Evolutionary conservation across 2,329 filamentous ascomycete genomes (phyloP).

Genomic region (Seiridium unicorne): DNA sequence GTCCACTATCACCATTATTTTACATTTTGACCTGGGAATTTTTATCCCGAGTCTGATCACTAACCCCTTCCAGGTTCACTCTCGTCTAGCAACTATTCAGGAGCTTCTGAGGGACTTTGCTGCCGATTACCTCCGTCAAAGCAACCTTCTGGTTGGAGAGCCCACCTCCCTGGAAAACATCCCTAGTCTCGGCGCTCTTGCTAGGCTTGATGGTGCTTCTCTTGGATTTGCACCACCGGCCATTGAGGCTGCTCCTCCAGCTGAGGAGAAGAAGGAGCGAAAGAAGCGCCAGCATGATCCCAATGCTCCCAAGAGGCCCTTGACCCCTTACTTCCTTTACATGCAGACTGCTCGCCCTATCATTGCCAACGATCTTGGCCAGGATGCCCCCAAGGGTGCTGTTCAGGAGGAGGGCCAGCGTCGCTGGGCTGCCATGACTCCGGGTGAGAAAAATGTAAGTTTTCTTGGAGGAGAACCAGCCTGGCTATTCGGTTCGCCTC

Average conservation of each 20-base stretch:
- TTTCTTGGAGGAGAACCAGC: too few species aligned
- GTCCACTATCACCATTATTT: background rate
- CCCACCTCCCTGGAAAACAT: constrained; percentile 49
- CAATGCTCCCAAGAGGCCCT: constrained; percentile 88
- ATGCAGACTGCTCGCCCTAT: constrained; percentile 83
- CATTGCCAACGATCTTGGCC: constrained; percentile 75
- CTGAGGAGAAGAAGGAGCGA: constrained; percentile 78
- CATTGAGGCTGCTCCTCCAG: constrained; percentile 36
- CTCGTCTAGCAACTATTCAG: constrained; percentile 76
- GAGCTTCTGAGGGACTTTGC: constrained; percentile 77
- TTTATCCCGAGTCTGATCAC: constrained; percentile 10
- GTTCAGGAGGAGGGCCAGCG: constrained; percentile 85
- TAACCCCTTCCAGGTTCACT: constrained; percentile 63
- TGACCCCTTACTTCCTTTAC: constrained; percentile 95
- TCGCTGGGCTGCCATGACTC: constrained; percentile 78
- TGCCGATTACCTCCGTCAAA: constrained; percentile 84
- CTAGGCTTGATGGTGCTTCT: constrained; percentile 52
- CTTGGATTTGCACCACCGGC: constrained; percentile 22
- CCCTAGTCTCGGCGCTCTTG: constrained; percentile 31
- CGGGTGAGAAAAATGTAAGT: constrained; percentile 65
- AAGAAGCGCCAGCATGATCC: constrained; percentile 87
- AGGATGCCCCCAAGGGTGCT: constrained; percentile 77
- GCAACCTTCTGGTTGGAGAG: constrained; percentile 75
- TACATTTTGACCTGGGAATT: background rate
- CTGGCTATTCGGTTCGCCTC: too few species aligned